These are phyloP conservation scores for Septoria petroselini DNA, from an alignment of 2,329 filamentous ascomycete genomes.

Conservation along the genomic window DNA sequence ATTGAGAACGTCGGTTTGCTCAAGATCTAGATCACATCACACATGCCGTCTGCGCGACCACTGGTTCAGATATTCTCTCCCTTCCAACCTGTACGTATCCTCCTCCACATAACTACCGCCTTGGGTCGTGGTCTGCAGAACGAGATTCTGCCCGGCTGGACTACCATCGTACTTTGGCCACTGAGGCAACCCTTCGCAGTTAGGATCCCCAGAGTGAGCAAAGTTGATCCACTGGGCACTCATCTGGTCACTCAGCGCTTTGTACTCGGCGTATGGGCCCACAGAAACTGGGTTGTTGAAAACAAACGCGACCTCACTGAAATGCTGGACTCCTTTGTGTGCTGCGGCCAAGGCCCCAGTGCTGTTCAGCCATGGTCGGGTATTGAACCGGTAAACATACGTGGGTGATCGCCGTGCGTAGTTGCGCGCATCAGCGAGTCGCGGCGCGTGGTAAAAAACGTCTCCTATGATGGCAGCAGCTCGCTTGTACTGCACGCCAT, in stretches of 20 bases:
- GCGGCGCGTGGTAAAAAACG: conserved; percentile 54
- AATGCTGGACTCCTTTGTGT: conserved; percentile 52
- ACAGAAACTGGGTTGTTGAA: conserved; percentile 22
- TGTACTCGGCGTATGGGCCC: conserved; percentile 18
- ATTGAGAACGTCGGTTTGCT: no score
- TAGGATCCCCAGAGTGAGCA: conserved; percentile 21
- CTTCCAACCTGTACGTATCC: conserved; percentile 23
- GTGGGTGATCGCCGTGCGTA: conserved; percentile 52
- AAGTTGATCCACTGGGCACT: conserved; percentile 26
- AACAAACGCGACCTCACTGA: conserved; percentile 50
- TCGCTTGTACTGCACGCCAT: conserved; percentile 50
- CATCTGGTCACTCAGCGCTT: conserved; percentile 21
- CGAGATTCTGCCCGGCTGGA: conserved; percentile 18
- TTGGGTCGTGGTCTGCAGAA: conserved; percentile 20
- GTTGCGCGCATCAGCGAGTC: conserved; percentile 52
- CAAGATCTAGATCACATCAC: conserved; percentile 2
- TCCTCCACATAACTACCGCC: conserved; percentile 23
- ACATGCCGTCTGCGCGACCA: conserved; percentile 28
- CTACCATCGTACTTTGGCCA: conserved; percentile 23
- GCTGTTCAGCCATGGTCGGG: conserved; percentile 44
- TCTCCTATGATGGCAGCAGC: conserved; percentile 56
- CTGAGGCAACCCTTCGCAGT: conserved; percentile 15
- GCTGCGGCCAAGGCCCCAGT: conserved; percentile 35
- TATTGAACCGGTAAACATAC: conserved; percentile 64
- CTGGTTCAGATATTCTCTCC: conserved; percentile 24